These are phyloP conservation scores for Fusarium sp. DNA, from an alignment of 2,329 filamentous ascomycete genomes.

Conservation along the genomic window DNA sequence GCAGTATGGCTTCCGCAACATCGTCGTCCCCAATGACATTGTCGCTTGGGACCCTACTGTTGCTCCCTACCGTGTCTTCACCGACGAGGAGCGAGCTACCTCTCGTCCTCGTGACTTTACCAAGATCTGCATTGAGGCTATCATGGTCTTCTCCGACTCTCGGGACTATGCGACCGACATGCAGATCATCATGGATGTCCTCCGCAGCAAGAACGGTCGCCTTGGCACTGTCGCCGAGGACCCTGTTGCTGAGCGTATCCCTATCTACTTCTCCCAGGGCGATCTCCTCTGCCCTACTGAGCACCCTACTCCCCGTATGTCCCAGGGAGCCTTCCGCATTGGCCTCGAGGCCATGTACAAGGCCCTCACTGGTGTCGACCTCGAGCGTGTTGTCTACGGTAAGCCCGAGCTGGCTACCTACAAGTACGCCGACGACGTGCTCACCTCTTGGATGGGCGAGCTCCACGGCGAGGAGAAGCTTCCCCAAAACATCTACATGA, in stretches of 20 bases:
- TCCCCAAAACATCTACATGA: constrained; percentile 84
- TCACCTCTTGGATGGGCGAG: constrained; percentile 79
- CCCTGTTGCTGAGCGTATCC: constrained; percentile 65
- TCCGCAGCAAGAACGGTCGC: constrained; percentile 80
- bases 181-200: constrained; percentile 82
- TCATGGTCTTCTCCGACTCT: constrained; percentile 93
- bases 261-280: constrained; percentile 85
- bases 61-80: constrained; percentile 84
- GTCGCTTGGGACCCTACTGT: constrained; percentile 77
- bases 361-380: constrained; percentile 66
- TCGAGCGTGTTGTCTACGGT: constrained; percentile 55
- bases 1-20: constrained; percentile 79
- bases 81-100: constrained; percentile 68
- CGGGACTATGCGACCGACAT: constrained; percentile 91
- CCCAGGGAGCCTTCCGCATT: constrained; percentile 87
- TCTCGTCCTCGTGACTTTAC: constrained; percentile 78
- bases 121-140: constrained; percentile 83
- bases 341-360: constrained; percentile 82
- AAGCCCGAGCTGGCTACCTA: constrained; percentile 85
- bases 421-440: constrained; percentile 71
- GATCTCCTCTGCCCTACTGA: constrained; percentile 87
- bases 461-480: constrained; percentile 78
- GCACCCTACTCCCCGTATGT: constrained; percentile 84
- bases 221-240: constrained; percentile 72
- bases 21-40: constrained; percentile 86